Evolutionary conservation across 371 early-diverging fungal genomes (phyloP).

Genomic region (Rhizomucor miehei): DNA sequence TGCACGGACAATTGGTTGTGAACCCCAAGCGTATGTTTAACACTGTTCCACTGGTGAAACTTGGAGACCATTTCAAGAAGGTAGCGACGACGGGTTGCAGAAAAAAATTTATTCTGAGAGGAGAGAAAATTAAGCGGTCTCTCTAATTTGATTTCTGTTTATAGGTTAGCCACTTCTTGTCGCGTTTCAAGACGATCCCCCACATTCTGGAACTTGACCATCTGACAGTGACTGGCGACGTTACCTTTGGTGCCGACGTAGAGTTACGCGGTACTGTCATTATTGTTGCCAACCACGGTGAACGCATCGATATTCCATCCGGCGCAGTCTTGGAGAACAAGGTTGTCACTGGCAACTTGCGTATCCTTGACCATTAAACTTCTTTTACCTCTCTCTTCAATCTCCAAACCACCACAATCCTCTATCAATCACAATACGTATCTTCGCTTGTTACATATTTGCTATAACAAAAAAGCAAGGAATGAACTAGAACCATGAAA

Average conservation of each 20-base stretch:
- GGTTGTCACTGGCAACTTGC: constrained; percentile 96
- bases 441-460: too few species aligned
- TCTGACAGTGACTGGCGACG: constrained; percentile 98
- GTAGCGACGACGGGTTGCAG: background rate
- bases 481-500: too few species aligned
- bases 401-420: too few species aligned
- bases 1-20: constrained; percentile 91
- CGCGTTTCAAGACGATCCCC: constrained; percentile 92
- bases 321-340: constrained; percentile 98
- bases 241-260: constrained; percentile 95
- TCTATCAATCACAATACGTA: too few species aligned
- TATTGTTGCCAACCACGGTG: constrained; percentile 97
- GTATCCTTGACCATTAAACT: constrained; percentile 76
- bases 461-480: too few species aligned
- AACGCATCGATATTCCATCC: constrained; percentile 97
- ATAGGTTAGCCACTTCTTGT: constrained; percentile 55
- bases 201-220: constrained; percentile 98
- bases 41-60: constrained; percentile 94
- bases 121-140: too few species aligned
- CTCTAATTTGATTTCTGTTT: background rate
- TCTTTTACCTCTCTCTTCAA: background rate
- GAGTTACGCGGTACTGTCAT: constrained; percentile 97
- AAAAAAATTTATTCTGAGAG: too few species aligned
- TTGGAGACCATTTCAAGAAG: constrained; percentile 99
- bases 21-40: constrained; percentile 93